Conservation (phyloP, 306 rosid species). For the Quercus parvula region DNA sequence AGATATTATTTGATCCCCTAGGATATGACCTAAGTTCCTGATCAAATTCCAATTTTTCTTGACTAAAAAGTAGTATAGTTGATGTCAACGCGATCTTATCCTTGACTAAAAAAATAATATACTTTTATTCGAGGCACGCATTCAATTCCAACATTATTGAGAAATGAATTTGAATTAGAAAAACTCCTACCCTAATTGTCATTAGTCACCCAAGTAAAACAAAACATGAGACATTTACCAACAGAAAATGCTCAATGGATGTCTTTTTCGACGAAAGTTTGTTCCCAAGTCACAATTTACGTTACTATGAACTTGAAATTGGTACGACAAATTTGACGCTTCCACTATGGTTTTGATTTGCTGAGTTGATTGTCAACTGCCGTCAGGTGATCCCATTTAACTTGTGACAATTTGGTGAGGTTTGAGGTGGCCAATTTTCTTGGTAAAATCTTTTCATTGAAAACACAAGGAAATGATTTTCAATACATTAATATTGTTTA, state of each 20-base stretch:
- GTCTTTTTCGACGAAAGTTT: neutral
- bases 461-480: neutral
- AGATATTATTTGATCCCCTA: conserved; percentile 2
- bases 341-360: conserved; percentile 8
- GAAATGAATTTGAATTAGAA: conserved; percentile 3
- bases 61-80: conserved; percentile 6
- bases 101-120: conserved; percentile 29
- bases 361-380: conserved; percentile 1
- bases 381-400: neutral
- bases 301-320: neutral
- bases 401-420: neutral
- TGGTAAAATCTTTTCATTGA: neutral
- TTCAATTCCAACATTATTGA: conserved; percentile 15
- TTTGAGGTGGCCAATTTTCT: neutral
- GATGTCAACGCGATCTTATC: conserved; percentile 33
- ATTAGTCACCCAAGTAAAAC: neutral
- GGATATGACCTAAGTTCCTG: neutral
- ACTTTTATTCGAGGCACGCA: conserved; percentile 22
- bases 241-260: neutral
- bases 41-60: conserved; percentile 14
- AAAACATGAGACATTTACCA: neutral
- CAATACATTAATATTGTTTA: neutral
- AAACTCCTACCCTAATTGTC: neutral
- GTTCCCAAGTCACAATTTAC: conserved; percentile 1
- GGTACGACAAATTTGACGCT: conserved; percentile 22